Percentiles rank a stretch among this genome's conserved stretches.
Conservation (phyloP, 176 grass and related monocot genomes). For the Lolium multiflorum region DNA sequence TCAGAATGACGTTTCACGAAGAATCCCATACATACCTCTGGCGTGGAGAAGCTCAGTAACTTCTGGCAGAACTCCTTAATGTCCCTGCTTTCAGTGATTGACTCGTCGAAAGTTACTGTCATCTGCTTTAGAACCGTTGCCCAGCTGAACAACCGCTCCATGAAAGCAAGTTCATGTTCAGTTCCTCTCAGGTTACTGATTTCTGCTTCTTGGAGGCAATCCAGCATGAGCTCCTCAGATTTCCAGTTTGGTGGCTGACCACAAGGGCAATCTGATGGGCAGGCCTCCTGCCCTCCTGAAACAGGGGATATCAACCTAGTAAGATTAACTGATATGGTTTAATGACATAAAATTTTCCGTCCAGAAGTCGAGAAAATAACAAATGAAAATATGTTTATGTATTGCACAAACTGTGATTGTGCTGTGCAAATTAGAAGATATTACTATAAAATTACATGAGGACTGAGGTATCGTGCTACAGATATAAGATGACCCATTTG, state of each 20-base stretch:
- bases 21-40: neutral
- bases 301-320: neutral
- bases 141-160: constrained; percentile 13
- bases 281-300: constrained; percentile 2
- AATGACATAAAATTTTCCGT: neutral
- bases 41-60: neutral
- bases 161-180: neutral
- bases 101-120: neutral
- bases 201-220: constrained; percentile 10
- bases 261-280: neutral
- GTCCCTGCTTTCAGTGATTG: neutral
- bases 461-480: neutral
- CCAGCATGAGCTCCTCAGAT: neutral
- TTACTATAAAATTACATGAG: neutral
- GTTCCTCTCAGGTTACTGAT: neutral
- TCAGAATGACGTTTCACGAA: neutral
- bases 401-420: neutral
- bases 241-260: neutral
- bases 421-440: neutral
- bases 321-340: neutral
- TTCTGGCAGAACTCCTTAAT: neutral
- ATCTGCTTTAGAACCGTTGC: neutral
- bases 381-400: neutral
- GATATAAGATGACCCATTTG: neutral
- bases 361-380: neutral